These are phyloP conservation scores for Globisporangium emineosum DNA, from an alignment of 352 stramenopile genomes.

Conservation along the genomic window DNA sequence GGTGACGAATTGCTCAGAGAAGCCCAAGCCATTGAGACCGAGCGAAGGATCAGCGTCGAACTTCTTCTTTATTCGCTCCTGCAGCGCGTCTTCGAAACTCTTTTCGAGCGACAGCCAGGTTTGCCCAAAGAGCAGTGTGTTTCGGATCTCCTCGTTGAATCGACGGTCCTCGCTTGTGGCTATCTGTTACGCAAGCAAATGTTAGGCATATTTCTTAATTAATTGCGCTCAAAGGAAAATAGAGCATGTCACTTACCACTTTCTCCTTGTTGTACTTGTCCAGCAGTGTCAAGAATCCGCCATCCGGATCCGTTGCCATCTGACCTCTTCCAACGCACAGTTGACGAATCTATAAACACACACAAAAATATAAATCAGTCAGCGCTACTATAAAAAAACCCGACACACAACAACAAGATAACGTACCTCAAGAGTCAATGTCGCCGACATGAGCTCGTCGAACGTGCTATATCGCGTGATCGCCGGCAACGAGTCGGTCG, in stretches of 20 bases:
- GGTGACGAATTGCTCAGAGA: conserved; percentile 74
- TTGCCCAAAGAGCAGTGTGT: conserved; percentile 84
- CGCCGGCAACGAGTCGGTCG: conserved; percentile 62
- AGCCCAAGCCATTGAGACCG: conserved; percentile 49
- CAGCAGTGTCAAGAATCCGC: conserved; percentile 74
- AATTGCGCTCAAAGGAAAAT: neutral
- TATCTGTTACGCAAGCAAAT: conserved; percentile 17
- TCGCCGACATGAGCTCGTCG: conserved; percentile 89
- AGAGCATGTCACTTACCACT: conserved; percentile 26
- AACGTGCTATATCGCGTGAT: conserved; percentile 89
- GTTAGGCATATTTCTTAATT: conserved; percentile 15
- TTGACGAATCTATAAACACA: conserved; percentile 59
- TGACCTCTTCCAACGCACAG: conserved; percentile 76
- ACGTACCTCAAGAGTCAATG: conserved; percentile 76
- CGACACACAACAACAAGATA: neutral
- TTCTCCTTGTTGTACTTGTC: conserved; percentile 86
- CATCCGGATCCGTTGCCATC: conserved; percentile 82
- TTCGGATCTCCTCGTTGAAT: conserved; percentile 84
- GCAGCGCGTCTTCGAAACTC: conserved; percentile 85
- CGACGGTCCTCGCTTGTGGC: conserved; percentile 37
- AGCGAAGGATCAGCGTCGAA: conserved; percentile 42
- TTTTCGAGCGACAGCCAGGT: conserved; percentile 89
- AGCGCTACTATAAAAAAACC: neutral
- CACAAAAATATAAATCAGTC: conserved; percentile 4
- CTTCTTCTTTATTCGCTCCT: conserved; percentile 83